phyloP scores from a whole-genome alignment of 768 basidiomycete species.

The Hysterangium stoloniferum region DNA sequence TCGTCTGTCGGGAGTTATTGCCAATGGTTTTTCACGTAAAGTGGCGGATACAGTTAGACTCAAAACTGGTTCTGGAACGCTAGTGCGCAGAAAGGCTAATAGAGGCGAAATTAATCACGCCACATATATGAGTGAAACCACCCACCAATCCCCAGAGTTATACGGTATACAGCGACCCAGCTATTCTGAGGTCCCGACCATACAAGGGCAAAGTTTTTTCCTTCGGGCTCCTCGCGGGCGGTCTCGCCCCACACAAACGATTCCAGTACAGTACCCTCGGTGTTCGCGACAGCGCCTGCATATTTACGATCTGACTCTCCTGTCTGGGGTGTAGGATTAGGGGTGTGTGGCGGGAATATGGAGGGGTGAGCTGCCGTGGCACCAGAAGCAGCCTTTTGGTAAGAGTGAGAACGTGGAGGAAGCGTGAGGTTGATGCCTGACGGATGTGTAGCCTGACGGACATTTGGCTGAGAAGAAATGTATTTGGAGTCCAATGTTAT shows the following conservation, averaged over 20 bases:
- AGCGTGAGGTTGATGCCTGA: constrained; percentile 28
- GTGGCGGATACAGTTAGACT: constrained; percentile 84
- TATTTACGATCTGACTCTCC: constrained; percentile 70
- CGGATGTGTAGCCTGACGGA: constrained; percentile 28
- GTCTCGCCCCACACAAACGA: constrained; percentile 72
- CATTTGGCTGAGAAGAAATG: constrained; percentile 37
- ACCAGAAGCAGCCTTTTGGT: constrained; percentile 28
- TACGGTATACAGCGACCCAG: constrained; percentile 78
- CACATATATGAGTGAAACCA: constrained; percentile 12
- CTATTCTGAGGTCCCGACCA: constrained; percentile 51
- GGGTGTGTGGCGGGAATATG: constrained; percentile 76
- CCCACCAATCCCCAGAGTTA: constrained; percentile 76
- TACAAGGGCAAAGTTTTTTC: constrained; percentile 52
- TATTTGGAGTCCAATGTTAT: constrained; percentile 78
- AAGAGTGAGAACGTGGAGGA: constrained; percentile 48
- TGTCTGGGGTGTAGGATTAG: constrained; percentile 73
- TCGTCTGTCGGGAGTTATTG: constrained; percentile 33
- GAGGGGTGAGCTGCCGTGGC: constrained; percentile 38
- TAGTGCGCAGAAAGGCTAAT: constrained; percentile 66
- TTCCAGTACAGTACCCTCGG: constrained; percentile 69
- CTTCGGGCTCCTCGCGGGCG: constrained; percentile 28
- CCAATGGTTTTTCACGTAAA: constrained; percentile 68
- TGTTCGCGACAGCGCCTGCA: constrained; percentile 31
- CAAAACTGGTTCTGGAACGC: constrained; percentile 65
- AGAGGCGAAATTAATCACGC: background rate